phyloP scores from a whole-genome alignment of 768 basidiomycete genomes.

The Auriscalpium orientale region DNA sequence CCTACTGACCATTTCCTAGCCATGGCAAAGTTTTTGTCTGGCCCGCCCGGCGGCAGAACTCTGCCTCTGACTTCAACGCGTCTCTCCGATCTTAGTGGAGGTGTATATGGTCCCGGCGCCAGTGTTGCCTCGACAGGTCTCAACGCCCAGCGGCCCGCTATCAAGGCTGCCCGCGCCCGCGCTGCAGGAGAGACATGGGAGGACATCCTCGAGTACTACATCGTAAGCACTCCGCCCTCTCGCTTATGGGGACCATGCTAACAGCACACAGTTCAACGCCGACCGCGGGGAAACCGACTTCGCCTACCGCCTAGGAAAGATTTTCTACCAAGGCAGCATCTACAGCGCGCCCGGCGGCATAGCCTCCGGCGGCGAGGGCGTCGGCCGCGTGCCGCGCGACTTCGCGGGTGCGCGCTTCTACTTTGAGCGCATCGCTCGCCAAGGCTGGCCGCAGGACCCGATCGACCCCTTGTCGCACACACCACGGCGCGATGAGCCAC shows the following conservation, averaged over 20 bases:
- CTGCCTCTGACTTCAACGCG: constrained; percentile 75
- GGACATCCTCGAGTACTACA: constrained; percentile 87
- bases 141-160: constrained; percentile 63
- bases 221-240: constrained; percentile 37
- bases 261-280: constrained; percentile 71
- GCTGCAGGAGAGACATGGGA: constrained; percentile 93
- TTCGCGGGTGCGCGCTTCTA: constrained; percentile 72
- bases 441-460: constrained; percentile 84
- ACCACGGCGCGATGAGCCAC: constrained; percentile 19
- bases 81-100: constrained; percentile 85
- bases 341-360: constrained; percentile 76
- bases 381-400: constrained; percentile 78
- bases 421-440: constrained; percentile 76
- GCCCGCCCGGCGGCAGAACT: constrained; percentile 86
- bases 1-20: constrained; percentile 34
- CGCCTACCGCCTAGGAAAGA: constrained; percentile 88
- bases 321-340: constrained; percentile 93
- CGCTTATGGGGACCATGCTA: not conserved
- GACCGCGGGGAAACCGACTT: constrained; percentile 86
- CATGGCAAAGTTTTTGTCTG: constrained; percentile 71
- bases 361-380: constrained; percentile 85
- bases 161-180: constrained; percentile 76
- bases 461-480: constrained; percentile 39
- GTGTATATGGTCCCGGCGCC: constrained; percentile 91
- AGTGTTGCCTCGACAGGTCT: constrained; percentile 86